A percentile compares a stretch with the other conserved stretches of the same genome.
phyloP scores from a whole-genome alignment of 2,329 filamentous ascomycete species.

The Botrytis byssoidea region DNA sequence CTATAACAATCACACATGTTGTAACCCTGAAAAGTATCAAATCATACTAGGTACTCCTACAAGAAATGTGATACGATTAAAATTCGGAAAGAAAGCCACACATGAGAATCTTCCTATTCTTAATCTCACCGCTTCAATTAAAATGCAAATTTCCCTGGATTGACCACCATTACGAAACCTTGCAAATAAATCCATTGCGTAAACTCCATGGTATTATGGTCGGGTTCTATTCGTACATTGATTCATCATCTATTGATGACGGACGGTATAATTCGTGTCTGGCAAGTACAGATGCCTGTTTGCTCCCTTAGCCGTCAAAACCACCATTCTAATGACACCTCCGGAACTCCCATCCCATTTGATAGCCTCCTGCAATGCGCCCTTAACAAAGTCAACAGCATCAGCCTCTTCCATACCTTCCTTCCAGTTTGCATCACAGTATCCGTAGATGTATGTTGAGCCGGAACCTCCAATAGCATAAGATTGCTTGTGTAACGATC shows the following conservation, averaged over 20 bases:
- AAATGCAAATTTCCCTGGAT: slow-evolving; percentile 8
- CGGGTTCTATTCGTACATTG: slow-evolving; percentile 39
- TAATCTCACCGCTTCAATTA: slow-evolving; percentile 29
- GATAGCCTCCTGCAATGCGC: slow-evolving; percentile 87
- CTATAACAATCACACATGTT: slow-evolving; percentile 8
- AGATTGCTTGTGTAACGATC: slow-evolving; percentile 94
- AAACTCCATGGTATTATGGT: slow-evolving; percentile 36
- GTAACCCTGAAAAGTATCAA: slow-evolving; percentile 7
- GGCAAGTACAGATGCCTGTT: slow-evolving; percentile 94
- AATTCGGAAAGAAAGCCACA: neutral
- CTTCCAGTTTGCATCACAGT: slow-evolving; percentile 94
- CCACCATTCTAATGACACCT: slow-evolving; percentile 96
- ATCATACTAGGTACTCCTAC: slow-evolving; percentile 5
- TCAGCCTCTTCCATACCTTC: slow-evolving; percentile 93
- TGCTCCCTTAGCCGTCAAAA: slow-evolving; percentile 84
- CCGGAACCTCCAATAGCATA: slow-evolving; percentile 96
- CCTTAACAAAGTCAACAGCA: slow-evolving; percentile 90
- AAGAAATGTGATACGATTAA: neutral
- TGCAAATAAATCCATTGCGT: slow-evolving; percentile 16
- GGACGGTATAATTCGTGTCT: slow-evolving; percentile 71
- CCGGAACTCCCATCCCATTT: slow-evolving; percentile 99
- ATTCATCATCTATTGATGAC: slow-evolving; percentile 50
- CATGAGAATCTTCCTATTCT: slow-evolving; percentile 10
- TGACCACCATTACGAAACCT: slow-evolving; percentile 28
- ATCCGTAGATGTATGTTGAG: slow-evolving; percentile 99